These are phyloP conservation scores for Capsella rubella DNA, from an alignment of 441 rosid genomes.

Conservation along the genomic window DNA sequence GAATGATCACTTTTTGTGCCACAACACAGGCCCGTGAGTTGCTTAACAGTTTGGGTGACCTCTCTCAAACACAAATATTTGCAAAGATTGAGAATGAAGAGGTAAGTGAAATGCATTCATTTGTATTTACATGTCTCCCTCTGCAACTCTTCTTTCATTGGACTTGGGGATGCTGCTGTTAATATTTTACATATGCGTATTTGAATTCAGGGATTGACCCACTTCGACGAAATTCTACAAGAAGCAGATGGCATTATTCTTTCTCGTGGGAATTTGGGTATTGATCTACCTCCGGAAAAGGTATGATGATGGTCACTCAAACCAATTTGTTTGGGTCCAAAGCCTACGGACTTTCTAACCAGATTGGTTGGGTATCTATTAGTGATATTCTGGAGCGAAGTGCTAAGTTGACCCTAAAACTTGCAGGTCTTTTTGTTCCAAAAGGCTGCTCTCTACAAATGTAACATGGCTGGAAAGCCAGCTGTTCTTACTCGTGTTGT, in stretches of 20 bases:
- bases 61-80: constrained; percentile 89
- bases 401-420: constrained; percentile 27
- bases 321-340: constrained; percentile 2
- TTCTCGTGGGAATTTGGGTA: constrained; percentile 97
- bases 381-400: constrained; percentile 10
- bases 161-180: constrained; percentile 15
- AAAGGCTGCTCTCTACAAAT: constrained; percentile 95
- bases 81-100: constrained; percentile 94
- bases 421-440: constrained; percentile 93
- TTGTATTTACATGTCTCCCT: not conserved
- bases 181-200: not conserved
- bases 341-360: not conserved
- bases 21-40: constrained; percentile 76
- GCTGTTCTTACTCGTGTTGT: constrained; percentile 98
- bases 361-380: constrained; percentile 12
- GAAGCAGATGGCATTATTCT: constrained; percentile 99
- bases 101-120: constrained; percentile 48
- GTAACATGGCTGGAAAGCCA: constrained; percentile 99
- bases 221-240: constrained; percentile 96
- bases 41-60: constrained; percentile 82
- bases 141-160: not conserved
- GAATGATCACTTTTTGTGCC: constrained; percentile 9
- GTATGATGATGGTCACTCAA: constrained; percentile 46
- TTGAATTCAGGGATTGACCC: constrained; percentile 74
- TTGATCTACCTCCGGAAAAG: constrained; percentile 99